Evolutionary conservation across 2,329 filamentous ascomycete genomes (phyloP), one percentile per base, ranked within the genome.

Genomic region (Hypoxylon sp.): DNA sequence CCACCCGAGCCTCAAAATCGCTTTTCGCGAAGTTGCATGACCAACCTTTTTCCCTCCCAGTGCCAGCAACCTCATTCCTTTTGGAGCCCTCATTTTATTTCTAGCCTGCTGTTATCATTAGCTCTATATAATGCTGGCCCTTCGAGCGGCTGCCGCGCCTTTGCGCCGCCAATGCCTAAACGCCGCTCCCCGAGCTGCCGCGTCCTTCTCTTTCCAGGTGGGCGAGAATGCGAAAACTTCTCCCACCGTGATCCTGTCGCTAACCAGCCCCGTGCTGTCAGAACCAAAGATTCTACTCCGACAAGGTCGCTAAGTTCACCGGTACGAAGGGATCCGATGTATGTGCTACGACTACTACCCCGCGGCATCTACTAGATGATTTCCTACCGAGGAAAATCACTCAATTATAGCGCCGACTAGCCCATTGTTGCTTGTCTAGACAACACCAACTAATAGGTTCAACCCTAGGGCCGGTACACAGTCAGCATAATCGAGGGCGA

Each of bases 401-500:
- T 77, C 78, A 79, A 69, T 52, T 35, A 20, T 41, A 37, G 26
- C 48, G 48, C 26, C 46, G 48, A 52, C 37, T 55, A 43, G 55
- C 21, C 31, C 26, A 53, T 46, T 20, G 18, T 27, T 35, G 4
- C 43, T 45, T 52, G 7, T 38, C 26, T 27, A 37, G 37, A 38
- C 20, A 52, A 55, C 45, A 24, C 63, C 31, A 58, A n/a, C 66
- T 69, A 51, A 69, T 61, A 55, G 56, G 48, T 50, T 60, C 38
- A 31, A 53, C 42, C 23, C 57, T 57, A 96, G 92, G 95, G 95
- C 74, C 95, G 95, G 79, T 99, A 89, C 85, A 90, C 91, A 56
- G 95, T 99, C 73, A 94, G 91, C 71, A 83, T 99, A 79, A 99
- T 99, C 68, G 96, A 99, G 85, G 95, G 96, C 80, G 96, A 99